Evolutionary conservation across 768 basidiomycete genomes (phyloP), one percentile per base, ranked within the genome.

Genomic region (Pluteus cervinus): DNA sequence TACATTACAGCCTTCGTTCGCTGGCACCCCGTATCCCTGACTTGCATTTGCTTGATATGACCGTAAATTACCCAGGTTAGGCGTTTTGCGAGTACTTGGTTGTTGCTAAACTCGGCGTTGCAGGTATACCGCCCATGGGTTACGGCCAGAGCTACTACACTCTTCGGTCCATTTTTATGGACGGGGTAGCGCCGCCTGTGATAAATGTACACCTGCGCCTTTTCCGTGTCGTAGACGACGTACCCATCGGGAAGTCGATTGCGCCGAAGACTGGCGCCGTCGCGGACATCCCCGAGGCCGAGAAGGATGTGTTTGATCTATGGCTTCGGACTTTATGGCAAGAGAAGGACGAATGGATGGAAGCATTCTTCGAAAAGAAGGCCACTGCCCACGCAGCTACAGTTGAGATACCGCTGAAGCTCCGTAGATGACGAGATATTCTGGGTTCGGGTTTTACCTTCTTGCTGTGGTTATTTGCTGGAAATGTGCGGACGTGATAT

Each of bases 81-180:
- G 33, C 5, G 39, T 33, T 14, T 37, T n/a, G 29, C 29, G 11
- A 16, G 6, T 14, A n/a, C 18, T 30, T 7, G 18, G 23, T 25
- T 25, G 36, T 24, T 17, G 30, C 12, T 18, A 43, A 22, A 45
- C 34, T 30, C 33, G 15, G 15, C 20, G 8, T 36, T 24, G 26
- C 42, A 87, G 86, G 86, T 7, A 73, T 94, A 26, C 89, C 91
- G 11, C 71, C 76, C 3, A 68, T 73, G 50, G 80, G 77, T 21
- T 92, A 86, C 51, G 91, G 91, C 0, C 92, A 96, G 58, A 73
- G 76, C 16, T 88, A 81, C 56, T 97, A 94, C 58, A 92, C 89
- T 28, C 63, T 98, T 26, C 78, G 85, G 28, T 92, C 91, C 5
- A 81, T 96, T 43, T 96, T 94, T 61, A 69, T 83, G 40, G 70